Conservation (phyloP, 345 rosid species). For the Carallia brachiata region DNA sequence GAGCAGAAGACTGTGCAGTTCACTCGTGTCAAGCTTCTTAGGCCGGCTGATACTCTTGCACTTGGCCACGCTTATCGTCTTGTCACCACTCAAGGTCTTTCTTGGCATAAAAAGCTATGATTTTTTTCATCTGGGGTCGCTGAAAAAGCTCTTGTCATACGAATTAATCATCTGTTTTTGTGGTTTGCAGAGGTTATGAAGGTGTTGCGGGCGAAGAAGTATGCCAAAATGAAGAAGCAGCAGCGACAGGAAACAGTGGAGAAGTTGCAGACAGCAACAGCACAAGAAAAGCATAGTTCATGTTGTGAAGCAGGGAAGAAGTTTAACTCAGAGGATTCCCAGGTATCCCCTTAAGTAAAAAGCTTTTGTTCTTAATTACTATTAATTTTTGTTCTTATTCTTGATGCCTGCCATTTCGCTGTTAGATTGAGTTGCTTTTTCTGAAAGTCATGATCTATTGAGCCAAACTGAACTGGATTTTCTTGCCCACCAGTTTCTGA, state of each 20-base stretch:
- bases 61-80: conserved; percentile 97
- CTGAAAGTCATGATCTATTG: neutral
- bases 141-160: neutral
- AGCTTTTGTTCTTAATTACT: neutral
- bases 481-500: neutral
- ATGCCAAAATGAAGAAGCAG: conserved; percentile 67
- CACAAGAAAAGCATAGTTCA: conserved; percentile 33
- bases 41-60: conserved; percentile 71
- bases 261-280: conserved; percentile 25
- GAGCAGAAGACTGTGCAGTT: conserved; percentile 41
- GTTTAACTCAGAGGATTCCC: conserved; percentile 16
- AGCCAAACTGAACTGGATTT: neutral
- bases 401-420: neutral
- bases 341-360: neutral
- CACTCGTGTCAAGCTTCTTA: conserved; percentile 92
- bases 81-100: conserved; percentile 82
- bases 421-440: neutral
- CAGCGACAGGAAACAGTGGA: conserved; percentile 49
- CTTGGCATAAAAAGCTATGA: neutral
- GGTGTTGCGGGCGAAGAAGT: conserved; percentile 74
- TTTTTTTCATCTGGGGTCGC: neutral
- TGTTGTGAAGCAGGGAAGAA: conserved; percentile 27
- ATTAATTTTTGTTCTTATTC: neutral
- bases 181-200: conserved; percentile 73
- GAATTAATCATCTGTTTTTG: neutral